Evolutionary conservation across 1,139 yeast genomes (phyloP), one percentile per base, ranked within the genome.

Genomic region (Sugiyamaella xylanicola): DNA sequence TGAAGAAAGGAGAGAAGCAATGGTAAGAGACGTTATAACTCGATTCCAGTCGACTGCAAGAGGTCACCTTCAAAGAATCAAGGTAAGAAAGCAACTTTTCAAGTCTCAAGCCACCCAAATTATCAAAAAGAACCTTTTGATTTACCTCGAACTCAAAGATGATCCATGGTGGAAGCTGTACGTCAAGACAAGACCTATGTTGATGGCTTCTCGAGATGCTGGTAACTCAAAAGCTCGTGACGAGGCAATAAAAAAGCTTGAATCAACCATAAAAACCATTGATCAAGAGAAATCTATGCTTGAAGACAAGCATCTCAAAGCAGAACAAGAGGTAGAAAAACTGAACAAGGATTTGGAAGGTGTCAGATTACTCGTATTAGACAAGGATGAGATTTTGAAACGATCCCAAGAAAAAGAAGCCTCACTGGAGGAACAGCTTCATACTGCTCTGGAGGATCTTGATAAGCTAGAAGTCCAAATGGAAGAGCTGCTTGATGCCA

Each of bases 151-250:
- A 16, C 69, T 84, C n/a, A 75, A 77, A 53, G 71, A 77, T 9
- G 86, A 86, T 67, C 88, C 88, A 8, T 93, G 99, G 99, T 87
- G 89, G 74, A 82, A 79, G 53, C 75, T 93, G 49, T 85, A 85
- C 61, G 77, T 84, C 35, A 81, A 83, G 56, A 76, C 93, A 63
- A 87, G 87, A 62, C 98, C 99, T 0, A 72, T 92, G 51, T 73
- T 91, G 21, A 85, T 83, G 56, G 88, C 87, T 8, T 80, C 90
- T 0, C 74, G 77, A 35, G 85, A 83, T 61, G 81, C 84, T 0
- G 74, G 80, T 53, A 85, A 80, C 62, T 74, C 80, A 11, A 82
- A 80, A 60, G 74, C 72, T 58, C 77, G 84, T 63, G 84, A 83
- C 57, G 84, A 85, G 15, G 83, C 84, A 59, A 75, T 88, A 54